phyloP scores from a whole-genome alignment of 495 filamentous ascomycete genomes.

The Bacidia gigantensis region DNA sequence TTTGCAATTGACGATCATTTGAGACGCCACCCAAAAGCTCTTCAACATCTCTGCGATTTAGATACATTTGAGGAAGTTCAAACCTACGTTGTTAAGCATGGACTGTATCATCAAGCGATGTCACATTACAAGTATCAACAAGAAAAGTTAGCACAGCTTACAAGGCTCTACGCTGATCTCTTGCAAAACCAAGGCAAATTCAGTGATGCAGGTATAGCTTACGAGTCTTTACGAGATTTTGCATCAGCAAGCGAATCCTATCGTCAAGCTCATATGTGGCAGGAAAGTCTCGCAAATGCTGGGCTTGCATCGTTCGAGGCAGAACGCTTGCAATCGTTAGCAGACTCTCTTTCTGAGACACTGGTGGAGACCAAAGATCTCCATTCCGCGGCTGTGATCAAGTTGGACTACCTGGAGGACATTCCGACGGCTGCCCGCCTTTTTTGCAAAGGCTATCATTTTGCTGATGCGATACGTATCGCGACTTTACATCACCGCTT shows the following conservation, averaged over 20 bases:
- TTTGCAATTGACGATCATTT: conserved; percentile 86
- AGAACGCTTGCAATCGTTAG: conserved; percentile 48
- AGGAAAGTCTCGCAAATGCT: conserved; percentile 69
- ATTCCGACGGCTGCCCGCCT: conserved; percentile 48
- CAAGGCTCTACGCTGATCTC: conserved; percentile 61
- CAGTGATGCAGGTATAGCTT: conserved; percentile 76
- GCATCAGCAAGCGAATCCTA: conserved; percentile 62
- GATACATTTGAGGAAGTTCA: conserved; percentile 59
- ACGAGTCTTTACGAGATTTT: conserved; percentile 72
- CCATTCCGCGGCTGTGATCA: conserved; percentile 59
- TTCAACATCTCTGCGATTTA: conserved; percentile 56
- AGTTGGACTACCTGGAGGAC: conserved; percentile 66
- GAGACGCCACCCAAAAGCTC: conserved; percentile 57
- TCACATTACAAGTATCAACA: conserved; percentile 72
- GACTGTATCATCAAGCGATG: conserved; percentile 64
- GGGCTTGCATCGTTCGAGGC: conserved; percentile 47
- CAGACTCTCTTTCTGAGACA: conserved; percentile 50
- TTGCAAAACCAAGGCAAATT: conserved; percentile 60
- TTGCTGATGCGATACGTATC: conserved; percentile 69
- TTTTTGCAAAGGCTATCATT: conserved; percentile 72
- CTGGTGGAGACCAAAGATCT: conserved; percentile 74
- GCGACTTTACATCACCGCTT: conserved; percentile 36
- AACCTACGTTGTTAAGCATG: conserved; percentile 61
- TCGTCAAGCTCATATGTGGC: conserved; percentile 72
- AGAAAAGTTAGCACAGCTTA: conserved; percentile 45